These are phyloP conservation scores for Boletus sp. DNA, from an alignment of 1,284 basidiomycete genomes.

Conservation along the genomic window DNA sequence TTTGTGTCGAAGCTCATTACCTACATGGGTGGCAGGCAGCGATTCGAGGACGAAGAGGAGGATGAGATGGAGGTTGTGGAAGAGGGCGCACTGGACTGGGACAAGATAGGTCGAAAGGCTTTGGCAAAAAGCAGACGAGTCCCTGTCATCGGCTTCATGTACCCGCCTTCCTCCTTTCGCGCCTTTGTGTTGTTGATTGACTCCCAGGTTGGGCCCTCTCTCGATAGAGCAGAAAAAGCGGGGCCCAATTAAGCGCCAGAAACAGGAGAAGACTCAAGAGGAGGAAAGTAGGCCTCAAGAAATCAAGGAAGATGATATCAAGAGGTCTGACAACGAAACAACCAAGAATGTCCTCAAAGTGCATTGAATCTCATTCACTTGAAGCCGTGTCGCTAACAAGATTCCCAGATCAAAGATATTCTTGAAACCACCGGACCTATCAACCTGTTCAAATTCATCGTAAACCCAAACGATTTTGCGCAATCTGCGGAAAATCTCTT, in stretches of 20 bases:
- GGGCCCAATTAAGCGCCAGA: constrained; percentile 53
- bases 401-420: constrained; percentile 50
- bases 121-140: constrained; percentile 71
- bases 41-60: constrained; percentile 46
- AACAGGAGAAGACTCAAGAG: constrained; percentile 69
- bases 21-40: constrained; percentile 66
- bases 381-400: constrained; percentile 1
- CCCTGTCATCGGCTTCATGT: constrained; percentile 80
- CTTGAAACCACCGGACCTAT: constrained; percentile 48
- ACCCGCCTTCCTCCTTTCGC: constrained; percentile 24
- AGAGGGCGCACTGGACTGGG: constrained; percentile 58
- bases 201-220: constrained; percentile 68
- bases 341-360: constrained; percentile 73
- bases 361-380: constrained; percentile 18
- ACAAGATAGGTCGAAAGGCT: constrained; percentile 67
- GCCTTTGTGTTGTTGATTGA: constrained; percentile 3
- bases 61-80: constrained; percentile 43
- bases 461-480: constrained; percentile 84
- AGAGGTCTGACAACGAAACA: constrained; percentile 75
- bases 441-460: constrained; percentile 79
- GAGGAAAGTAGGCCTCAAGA: constrained; percentile 69
- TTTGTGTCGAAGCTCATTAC: constrained; percentile 68
- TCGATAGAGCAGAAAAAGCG: constrained; percentile 75
- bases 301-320: constrained; percentile 72
- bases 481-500: constrained; percentile 95